phyloP scores from a whole-genome alignment of 768 basidiomycete species.

The Agrocybe pediades region DNA sequence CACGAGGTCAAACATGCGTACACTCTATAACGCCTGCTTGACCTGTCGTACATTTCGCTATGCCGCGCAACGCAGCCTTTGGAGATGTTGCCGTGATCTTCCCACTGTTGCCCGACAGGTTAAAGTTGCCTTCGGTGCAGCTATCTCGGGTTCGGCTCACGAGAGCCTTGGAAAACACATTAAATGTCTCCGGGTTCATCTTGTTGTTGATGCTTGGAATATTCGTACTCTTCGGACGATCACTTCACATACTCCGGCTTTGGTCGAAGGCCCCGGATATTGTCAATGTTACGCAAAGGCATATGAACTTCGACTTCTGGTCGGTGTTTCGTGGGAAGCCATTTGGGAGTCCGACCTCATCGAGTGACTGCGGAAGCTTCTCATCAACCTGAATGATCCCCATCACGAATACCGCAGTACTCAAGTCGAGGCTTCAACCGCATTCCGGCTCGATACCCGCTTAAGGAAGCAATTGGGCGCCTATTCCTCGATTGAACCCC shows the following conservation, averaged over 20 bases:
- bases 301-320: too few relatives aligned
- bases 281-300: too few relatives aligned
- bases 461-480: too few relatives aligned
- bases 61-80: slow-evolving; percentile 4
- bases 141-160: slow-evolving; percentile 7
- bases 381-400: too few relatives aligned
- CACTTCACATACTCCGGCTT: background rate
- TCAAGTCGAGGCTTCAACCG: too few relatives aligned
- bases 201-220: slow-evolving; percentile 7
- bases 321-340: too few relatives aligned
- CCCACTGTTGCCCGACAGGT: slow-evolving; percentile 8
- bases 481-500: too few relatives aligned
- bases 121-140: slow-evolving; percentile 8
- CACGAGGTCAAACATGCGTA: background rate
- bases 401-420: too few relatives aligned
- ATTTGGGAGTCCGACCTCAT: too few relatives aligned
- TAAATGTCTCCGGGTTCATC: slow-evolving; percentile 2
- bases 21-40: background rate
- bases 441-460: too few relatives aligned
- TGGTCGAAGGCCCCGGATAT: too few relatives aligned
- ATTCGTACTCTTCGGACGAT: slow-evolving; percentile 3
- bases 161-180: slow-evolving; percentile 5
- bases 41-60: slow-evolving; percentile 5
- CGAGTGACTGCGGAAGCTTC: too few relatives aligned
- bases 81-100: slow-evolving; percentile 6